A percentile compares a stretch with the other conserved stretches of the same genome.
Conservation (phyloP, 164 flowering plant genomes). For the Vitis labrusca region DNA sequence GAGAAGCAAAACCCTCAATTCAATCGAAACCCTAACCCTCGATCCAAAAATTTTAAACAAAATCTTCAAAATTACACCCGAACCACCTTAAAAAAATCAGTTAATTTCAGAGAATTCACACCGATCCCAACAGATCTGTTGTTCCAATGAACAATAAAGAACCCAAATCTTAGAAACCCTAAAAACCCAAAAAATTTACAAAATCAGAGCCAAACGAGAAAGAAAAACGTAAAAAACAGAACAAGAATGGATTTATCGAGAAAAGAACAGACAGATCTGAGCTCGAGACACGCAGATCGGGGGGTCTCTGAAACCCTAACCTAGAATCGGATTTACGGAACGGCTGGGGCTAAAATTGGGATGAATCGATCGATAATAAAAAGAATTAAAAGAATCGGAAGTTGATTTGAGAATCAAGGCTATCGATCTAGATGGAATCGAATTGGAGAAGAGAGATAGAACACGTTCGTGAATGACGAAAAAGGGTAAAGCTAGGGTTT, state of each 20-base stretch:
- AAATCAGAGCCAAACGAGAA: neutral
- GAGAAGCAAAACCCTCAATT: constrained; percentile 13
- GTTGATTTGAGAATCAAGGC: neutral
- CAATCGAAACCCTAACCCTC: constrained; percentile 36
- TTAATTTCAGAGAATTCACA: neutral
- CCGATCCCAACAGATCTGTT: constrained; percentile 9
- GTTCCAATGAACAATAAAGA: neutral
- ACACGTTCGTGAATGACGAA: constrained; percentile 11
- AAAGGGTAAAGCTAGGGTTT: constrained; percentile 17
- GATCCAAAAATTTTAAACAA: constrained; percentile 5
- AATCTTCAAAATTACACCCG: constrained; percentile 14
- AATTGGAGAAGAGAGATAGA: neutral
- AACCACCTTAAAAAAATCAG: neutral
- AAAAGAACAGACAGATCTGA: constrained; percentile 2
- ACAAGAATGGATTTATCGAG: neutral
- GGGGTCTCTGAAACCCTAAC: constrained; percentile 10
- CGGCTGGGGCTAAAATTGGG: constrained; percentile 6
- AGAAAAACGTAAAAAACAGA: neutral
- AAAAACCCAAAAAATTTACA: neutral
- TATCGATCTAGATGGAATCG: too few relatives aligned
- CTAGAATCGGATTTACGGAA: constrained; percentile 7
- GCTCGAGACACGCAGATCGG: constrained; percentile 5
- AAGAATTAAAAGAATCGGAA: neutral
- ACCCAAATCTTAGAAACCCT: constrained; percentile 2
- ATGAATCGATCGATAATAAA: constrained; percentile 12